Evolutionary conservation across 352 stramenopile species (phyloP), one percentile per base, ranked within the genome.

Genomic region (Phytophthora constricta): DNA sequence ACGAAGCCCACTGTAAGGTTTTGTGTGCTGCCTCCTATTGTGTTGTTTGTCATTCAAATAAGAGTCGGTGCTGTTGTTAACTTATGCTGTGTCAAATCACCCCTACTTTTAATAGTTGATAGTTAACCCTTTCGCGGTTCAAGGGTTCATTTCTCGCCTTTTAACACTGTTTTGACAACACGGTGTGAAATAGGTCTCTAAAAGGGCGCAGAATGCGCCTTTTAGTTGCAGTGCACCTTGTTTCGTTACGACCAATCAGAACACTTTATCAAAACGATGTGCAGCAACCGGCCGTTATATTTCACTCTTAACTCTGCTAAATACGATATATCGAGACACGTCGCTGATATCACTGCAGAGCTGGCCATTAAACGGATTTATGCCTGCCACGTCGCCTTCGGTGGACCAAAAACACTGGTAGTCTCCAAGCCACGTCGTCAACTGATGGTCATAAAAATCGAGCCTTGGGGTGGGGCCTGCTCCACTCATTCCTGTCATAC

Each of bases 241-340:
- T 46, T 46, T 46, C n/a, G 39, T 46, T 23, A 46, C n/a, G 8
- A 22, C 39, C 39, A 46, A 46, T 46, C 39, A 46, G 14, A 46
- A 46, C 39, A 14, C n/a, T 7, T 46, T 7, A 46, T 7, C n/a
- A 22, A 46, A 46, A 46, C n/a, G n/a, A n/a, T n/a, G n/a, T n/a
- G n/a, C n/a, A n/a, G 39, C 5, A 19, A 46, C 8, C 8, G 10
- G 39, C 31, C 7, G 31, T 37, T 23, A 46, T 23, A 46, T 46
- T 46, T 46, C 39, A 46, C 7, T 8, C n/a, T 46, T n/a, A n/a
- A 46, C 39, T 7, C 9, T 23, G 7, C 14, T n/a, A 46, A 23
- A 5, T 5, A 46, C 10, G 39, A 11, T 46, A 20, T 23, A 46
- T 46, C 31, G 31, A 13, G 31, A 37, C 31, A 37, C 31, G 31